Evolutionary conservation across 2,329 filamentous ascomycete species (phyloP).

Genomic region (Botrytis paeoniae): DNA sequence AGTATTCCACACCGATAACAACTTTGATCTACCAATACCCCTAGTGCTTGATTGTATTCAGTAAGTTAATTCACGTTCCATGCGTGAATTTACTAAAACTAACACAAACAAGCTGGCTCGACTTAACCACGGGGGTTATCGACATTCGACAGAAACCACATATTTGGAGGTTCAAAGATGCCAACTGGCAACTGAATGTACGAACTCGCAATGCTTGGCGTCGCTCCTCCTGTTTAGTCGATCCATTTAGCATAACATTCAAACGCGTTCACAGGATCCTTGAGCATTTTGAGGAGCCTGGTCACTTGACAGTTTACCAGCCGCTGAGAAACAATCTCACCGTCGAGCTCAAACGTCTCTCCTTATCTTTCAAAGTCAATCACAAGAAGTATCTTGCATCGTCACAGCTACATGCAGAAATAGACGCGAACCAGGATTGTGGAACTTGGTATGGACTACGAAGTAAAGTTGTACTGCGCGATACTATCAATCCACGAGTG

Average conservation of each 20-base stretch:
- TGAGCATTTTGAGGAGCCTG: conserved; percentile 46
- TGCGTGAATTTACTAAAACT: neutral
- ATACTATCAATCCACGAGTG: conserved; percentile 40
- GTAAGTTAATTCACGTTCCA: neutral
- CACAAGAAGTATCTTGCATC: conserved; percentile 43
- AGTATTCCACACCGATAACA: conserved; percentile 31
- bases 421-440: conserved; percentile 56
- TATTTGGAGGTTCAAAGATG: conserved; percentile 41
- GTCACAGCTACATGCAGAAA: conserved; percentile 47
- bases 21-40: conserved; percentile 49
- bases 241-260: conserved; percentile 47
- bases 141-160: conserved; percentile 49
- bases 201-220: conserved; percentile 33
- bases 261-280: conserved; percentile 46
- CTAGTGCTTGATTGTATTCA: conserved; percentile 53
- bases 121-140: conserved; percentile 45
- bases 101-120: conserved; percentile 46
- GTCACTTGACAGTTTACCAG: conserved; percentile 48
- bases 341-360: conserved; percentile 51
- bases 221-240: conserved; percentile 43
- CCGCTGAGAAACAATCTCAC: conserved; percentile 38
- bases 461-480: conserved; percentile 56
- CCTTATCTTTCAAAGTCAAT: conserved; percentile 55
- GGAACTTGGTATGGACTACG: conserved; percentile 59
- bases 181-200: conserved; percentile 44